Base-by-base conservation (phyloP, 208 protist genomes). In the Angomonas ambiguus region DNA sequence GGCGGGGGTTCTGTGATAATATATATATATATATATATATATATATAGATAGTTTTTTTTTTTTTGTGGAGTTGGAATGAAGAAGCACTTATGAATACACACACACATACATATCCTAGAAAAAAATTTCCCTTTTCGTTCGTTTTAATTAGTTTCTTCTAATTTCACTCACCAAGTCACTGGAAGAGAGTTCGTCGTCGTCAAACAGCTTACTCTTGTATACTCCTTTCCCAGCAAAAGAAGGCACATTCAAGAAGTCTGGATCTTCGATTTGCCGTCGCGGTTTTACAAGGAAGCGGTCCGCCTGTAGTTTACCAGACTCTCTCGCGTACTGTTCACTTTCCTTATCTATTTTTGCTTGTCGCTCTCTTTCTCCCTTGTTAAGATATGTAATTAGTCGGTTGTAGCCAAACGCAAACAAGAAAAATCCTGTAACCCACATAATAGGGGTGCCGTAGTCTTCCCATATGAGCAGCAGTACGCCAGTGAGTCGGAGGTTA, bases 261-360 rank as follows among this genome's bases (percentile, higher is more conserved):
- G 87, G 87, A 62, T 93, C 87, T 49, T 93, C 87, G 30, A 90
- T 79, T 68, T 93, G 87, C 1, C 87, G 72, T 1, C 56, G 72
- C 22, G 79, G 83, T 55, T 88, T 90, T 35, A 90, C 73, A n/a
- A 93, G 68, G 42, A 80, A 93, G 0, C 79, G 77, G 11, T 87
- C 82, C 0, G 62, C 64, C 69, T 87, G 85, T 28, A 93, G 67
- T 59, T 90, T 90, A 13, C 87, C 87, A 1, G 69, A 83, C 63
- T 69, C 30, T 42, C 83, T 72, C 20, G 79, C 78, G 8, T 51
- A 13, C 10, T 73, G 51, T 53, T 90, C 83, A 51, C 87, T 90
- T 60, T 69, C 13, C 18, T 22, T 33, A 58, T 90, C 82, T 1
- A 90, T 45, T 34, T 51, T 61, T 27, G 34, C 32, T 20, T 72